phyloP scores from a whole-genome alignment of 169 alveolate genomes.

The Cytauxzoon felis region DNA sequence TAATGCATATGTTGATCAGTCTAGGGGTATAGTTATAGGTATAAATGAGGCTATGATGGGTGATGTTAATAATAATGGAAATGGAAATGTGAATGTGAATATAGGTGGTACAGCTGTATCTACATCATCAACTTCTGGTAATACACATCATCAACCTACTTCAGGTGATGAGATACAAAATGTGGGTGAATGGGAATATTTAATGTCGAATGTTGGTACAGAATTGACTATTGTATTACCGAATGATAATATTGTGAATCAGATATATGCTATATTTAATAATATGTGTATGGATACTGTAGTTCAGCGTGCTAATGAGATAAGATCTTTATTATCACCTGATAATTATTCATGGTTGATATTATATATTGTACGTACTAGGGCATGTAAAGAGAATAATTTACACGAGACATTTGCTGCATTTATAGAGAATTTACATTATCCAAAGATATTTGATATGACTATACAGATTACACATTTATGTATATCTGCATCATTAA shows the following conservation, averaged over 20 bases:
- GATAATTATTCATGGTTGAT: conserved; percentile 83
- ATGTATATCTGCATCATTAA: conserved; percentile 79
- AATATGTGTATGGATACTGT: conserved; percentile 67
- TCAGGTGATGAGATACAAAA: not conserved
- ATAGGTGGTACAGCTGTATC: not conserved
- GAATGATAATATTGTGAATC: conserved; percentile 62
- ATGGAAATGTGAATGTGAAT: not conserved
- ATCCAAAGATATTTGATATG: conserved; percentile 72
- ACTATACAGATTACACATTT: conserved; percentile 79
- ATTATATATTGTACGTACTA: conserved; percentile 81
- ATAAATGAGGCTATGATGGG: conserved; percentile 22
- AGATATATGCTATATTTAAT: conserved; percentile 70
- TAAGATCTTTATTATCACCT: conserved; percentile 72
- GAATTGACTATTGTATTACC: conserved; percentile 58
- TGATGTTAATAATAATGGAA: not conserved
- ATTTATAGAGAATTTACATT: conserved; percentile 76
- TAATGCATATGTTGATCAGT: conserved; percentile 49
- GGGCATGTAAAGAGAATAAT: conserved; percentile 87
- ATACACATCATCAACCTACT: not conserved
- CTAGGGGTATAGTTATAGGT: conserved; percentile 44
- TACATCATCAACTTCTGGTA: not conserved
- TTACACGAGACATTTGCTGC: conserved; percentile 81
- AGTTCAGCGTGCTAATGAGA: conserved; percentile 71
- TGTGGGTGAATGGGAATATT: conserved; percentile 72
- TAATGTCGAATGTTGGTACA: conserved; percentile 63